phyloP scores from a whole-genome alignment of 495 filamentous ascomycete species.

The Podospora anserina region DNA sequence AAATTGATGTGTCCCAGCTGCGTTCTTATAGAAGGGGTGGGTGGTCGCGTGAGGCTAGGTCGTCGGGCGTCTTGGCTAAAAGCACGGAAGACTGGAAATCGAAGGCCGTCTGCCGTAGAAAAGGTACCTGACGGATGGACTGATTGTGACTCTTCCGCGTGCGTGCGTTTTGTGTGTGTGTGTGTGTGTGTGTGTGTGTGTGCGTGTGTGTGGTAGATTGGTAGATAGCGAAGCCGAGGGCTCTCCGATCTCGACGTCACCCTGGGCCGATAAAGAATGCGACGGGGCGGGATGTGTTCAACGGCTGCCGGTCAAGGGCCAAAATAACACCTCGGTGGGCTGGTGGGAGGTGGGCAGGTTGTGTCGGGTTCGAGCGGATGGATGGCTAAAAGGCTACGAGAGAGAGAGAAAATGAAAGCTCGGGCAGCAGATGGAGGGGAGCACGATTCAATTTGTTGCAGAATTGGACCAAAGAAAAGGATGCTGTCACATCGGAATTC shows the following conservation, averaged over 20 bases:
- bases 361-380: neutral
- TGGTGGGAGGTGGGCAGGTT: neutral
- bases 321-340: neutral
- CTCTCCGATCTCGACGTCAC: constrained; percentile 17
- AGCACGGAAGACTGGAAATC: neutral
- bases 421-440: neutral
- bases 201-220: neutral
- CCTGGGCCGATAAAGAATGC: constrained; percentile 1
- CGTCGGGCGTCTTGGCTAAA: constrained; percentile 18
- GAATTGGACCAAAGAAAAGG: neutral
- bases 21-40: constrained; percentile 9
- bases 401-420: constrained; percentile 1
- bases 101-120: neutral
- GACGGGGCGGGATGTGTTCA: neutral
- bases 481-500: constrained; percentile 27
- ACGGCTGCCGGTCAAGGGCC: neutral
- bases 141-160: neutral
- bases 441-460: constrained; percentile 9
- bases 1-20: constrained; percentile 31
- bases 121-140: neutral
- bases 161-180: neutral
- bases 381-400: neutral
- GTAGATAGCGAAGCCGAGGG: neutral
- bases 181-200: neutral
- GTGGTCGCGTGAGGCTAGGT: constrained; percentile 33